Evolutionary conservation across 768 basidiomycete genomes (phyloP).

Genomic region (Boletus pseudo-olivaceus): DNA sequence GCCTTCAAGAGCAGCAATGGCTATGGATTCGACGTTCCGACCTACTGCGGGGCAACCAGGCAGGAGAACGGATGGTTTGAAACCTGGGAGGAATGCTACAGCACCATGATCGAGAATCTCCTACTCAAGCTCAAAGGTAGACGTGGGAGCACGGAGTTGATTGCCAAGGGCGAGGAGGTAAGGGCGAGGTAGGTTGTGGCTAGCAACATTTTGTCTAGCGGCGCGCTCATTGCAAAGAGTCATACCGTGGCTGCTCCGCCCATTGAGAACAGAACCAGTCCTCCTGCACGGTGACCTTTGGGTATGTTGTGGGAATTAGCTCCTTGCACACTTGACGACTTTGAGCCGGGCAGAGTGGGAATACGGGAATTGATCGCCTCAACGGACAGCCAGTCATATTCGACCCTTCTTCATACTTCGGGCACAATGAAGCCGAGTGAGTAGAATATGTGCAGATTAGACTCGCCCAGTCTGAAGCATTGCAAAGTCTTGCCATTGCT

Average conservation of each 20-base stretch:
- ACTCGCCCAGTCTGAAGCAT: background rate
- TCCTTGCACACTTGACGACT: background rate
- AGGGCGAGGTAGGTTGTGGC: conserved; percentile 39
- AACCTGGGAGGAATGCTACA: conserved; percentile 69
- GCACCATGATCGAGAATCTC: conserved; percentile 57
- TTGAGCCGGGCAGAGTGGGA: conserved; percentile 54
- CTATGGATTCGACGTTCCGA: conserved; percentile 72
- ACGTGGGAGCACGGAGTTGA: conserved; percentile 44
- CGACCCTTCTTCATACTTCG: conserved; percentile 76
- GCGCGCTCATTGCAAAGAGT: conserved; percentile 42
- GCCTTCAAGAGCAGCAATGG: conserved; percentile 47
- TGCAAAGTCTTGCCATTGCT: conserved; percentile 64
- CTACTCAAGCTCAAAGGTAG: conserved; percentile 42
- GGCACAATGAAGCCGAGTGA: conserved; percentile 82
- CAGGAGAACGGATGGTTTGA: conserved; percentile 71
- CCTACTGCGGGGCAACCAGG: conserved; percentile 72
- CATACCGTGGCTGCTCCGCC: conserved; percentile 65
- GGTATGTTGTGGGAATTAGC: conserved; percentile 41
- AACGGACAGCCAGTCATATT: conserved; percentile 65
- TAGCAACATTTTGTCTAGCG: background rate
- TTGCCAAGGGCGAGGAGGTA: conserved; percentile 50
- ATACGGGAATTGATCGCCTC: conserved; percentile 55
- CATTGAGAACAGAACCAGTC: conserved; percentile 58
- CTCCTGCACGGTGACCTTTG: conserved; percentile 79
- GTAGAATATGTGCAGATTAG: conserved; percentile 18